Evolutionary conservation across 116 monocot genomes (phyloP), one percentile per base, ranked within the genome.

Genomic region (Dioscorea cayenensis): DNA sequence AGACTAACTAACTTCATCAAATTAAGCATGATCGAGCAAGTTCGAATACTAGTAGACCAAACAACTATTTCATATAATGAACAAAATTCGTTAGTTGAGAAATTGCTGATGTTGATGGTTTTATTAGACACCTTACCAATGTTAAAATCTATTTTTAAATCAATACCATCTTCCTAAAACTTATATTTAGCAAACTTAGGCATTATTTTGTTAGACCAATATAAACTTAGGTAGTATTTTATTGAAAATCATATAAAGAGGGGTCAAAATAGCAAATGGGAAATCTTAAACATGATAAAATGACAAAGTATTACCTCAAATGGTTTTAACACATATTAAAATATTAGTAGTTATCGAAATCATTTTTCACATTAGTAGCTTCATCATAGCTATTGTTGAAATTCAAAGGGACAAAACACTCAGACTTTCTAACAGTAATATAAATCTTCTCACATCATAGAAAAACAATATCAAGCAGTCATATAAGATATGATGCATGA

Each of bases 21-120:
- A 71, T 93, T 88, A 68, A 81, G 37, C 63, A 97, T 90, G 60
- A 97, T 60, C 17, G 92, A 88, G 25, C 97, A 88, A 1, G 97
- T 92, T n/a, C 93, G 93, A 77, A 97, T 92, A 70, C 97, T 93
- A 68, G 97, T 89, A 51, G 97, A 97, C 97, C 97, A 97, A 35
- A 97, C 90, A 77, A 84, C 86, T 90, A 97, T 92, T 67, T 93
- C 97, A 75, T 93, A 93, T 28, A 90, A 86, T 38, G 83, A 68
- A 72, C 66, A 51, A 51, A 88, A 70, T 58, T 86, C 83, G 48
- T 90, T 88, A 18, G 78, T 71, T 22, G 69, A 43, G 28, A 73
- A 55, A 48, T 89, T 85, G 60, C 79, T 83, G 93, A 97, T 97
- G 2, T 80, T 88, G n/a, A 97, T 92, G 61, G 82, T 86, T 52